Percentiles rank a stretch among this genome's conserved stretches.
phyloP scores from a whole-genome alignment of 345 rosid species.

The Excoecaria agallocha region DNA sequence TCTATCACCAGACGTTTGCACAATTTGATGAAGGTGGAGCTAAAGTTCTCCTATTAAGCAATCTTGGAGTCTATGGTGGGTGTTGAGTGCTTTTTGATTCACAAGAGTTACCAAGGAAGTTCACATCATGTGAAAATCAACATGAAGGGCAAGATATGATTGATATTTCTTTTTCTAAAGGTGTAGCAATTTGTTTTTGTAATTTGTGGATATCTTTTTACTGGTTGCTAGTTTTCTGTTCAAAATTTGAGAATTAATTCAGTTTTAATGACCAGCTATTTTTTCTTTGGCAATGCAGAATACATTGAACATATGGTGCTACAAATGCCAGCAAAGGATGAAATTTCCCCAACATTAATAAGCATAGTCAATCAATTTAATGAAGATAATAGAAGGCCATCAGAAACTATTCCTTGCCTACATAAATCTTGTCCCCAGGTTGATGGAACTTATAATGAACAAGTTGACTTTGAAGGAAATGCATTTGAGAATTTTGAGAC shows the following conservation, averaged over 20 bases:
- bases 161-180: constrained; percentile 77
- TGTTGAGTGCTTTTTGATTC: constrained; percentile 95
- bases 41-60: constrained; percentile 77
- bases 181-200: constrained; percentile 36
- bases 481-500: constrained; percentile 50
- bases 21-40: constrained; percentile 99
- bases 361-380: constrained; percentile 61
- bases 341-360: constrained; percentile 73
- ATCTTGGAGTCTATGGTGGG: constrained; percentile 83
- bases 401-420: constrained; percentile 45
- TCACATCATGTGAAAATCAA: constrained; percentile 43
- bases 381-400: constrained; percentile 63
- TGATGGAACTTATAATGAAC: constrained; percentile 31
- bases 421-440: constrained; percentile 40
- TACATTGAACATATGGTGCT: constrained; percentile 62
- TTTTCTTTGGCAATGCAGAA: constrained; percentile 45
- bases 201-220: neutral
- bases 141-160: constrained; percentile 47
- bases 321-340: constrained; percentile 60
- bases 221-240: neutral
- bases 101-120: constrained; percentile 77
- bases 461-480: constrained; percentile 43
- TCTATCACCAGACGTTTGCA: constrained; percentile 95
- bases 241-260: neutral
- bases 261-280: neutral